Evolutionary conservation across 139 green algal genomes (phyloP).

Genomic region (Asterochloris erici): DNA sequence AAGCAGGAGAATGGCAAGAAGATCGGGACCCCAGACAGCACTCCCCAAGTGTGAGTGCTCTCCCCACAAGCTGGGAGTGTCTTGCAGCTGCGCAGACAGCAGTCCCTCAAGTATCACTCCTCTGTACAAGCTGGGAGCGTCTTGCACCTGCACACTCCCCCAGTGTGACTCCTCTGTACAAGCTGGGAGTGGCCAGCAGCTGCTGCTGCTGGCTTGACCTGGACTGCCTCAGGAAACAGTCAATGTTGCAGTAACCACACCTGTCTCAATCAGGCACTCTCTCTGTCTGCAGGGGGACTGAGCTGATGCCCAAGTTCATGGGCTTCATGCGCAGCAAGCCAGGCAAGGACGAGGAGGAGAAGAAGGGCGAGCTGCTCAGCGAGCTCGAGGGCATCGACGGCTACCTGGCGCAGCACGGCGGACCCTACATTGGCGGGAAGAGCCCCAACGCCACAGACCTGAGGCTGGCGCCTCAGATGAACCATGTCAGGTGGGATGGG

Average conservation of each 20-base stretch:
- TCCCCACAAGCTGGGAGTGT: not conserved
- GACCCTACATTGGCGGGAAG: conserved; percentile 11
- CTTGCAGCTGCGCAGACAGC: not conserved
- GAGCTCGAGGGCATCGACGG: conserved; percentile 6
- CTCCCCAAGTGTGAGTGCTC: conserved; percentile 7
- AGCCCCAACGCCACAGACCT: conserved; percentile 13
- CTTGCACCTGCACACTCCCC: too few species aligned
- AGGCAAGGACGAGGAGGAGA: conserved; percentile 3
- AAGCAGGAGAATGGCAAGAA: conserved; percentile 5
- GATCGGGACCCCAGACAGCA: conserved; percentile 12
- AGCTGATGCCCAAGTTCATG: conserved; percentile 14
- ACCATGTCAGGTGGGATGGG: not conserved
- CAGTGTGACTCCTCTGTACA: not conserved
- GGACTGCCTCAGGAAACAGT: not conserved
- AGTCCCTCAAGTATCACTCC: too few species aligned
- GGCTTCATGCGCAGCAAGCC: conserved; percentile 6
- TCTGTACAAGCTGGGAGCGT: not conserved
- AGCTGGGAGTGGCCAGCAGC: not conserved
- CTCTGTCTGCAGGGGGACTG: conserved; percentile 1
- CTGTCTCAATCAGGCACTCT: not conserved
- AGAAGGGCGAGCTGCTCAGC: not conserved
- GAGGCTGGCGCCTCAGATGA: conserved; percentile 9
- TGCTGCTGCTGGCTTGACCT: not conserved
- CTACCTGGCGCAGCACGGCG: conserved; percentile 6
- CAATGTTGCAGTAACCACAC: not conserved